Evolutionary conservation across 345 rosid genomes (phyloP).

Genomic region (Euphorbia peplus): DNA sequence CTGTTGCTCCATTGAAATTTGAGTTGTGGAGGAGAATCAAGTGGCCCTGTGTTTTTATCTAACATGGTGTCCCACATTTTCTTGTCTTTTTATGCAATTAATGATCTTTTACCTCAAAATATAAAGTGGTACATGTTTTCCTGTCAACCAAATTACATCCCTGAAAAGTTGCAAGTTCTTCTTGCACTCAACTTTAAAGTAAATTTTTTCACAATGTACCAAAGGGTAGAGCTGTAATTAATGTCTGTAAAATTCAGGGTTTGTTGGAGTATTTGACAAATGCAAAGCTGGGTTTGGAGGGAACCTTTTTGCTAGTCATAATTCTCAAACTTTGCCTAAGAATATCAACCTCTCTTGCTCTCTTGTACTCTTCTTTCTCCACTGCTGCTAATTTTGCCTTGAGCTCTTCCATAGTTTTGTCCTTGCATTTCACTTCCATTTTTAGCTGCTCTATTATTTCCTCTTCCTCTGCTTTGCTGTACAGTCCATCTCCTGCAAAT

Average conservation of each 20-base stretch:
- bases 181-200: neutral
- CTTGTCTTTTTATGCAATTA: neutral
- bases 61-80: conserved; percentile 7
- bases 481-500: conserved; percentile 36
- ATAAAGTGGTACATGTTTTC: too few relatives aligned
- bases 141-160: neutral
- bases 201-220: conserved; percentile 5
- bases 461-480: conserved; percentile 46
- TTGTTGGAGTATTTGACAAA: conserved; percentile 11
- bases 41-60: neutral
- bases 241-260: neutral
- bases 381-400: conserved; percentile 35
- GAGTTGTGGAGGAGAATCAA: neutral
- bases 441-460: conserved; percentile 49
- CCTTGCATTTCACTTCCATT: conserved; percentile 47
- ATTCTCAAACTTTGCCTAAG: conserved; percentile 72
- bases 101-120: too few relatives aligned
- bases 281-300: conserved; percentile 12
- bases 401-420: conserved; percentile 46
- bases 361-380: conserved; percentile 46
- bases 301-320: conserved; percentile 31
- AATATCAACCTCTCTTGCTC: conserved; percentile 60
- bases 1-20: too few relatives aligned
- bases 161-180: neutral
- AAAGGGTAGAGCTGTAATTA: neutral